Percentiles rank a stretch among this genome's conserved stretches.
phyloP scores from a whole-genome alignment of 345 rosid genomes.

The Mallotus nudiflorus region DNA sequence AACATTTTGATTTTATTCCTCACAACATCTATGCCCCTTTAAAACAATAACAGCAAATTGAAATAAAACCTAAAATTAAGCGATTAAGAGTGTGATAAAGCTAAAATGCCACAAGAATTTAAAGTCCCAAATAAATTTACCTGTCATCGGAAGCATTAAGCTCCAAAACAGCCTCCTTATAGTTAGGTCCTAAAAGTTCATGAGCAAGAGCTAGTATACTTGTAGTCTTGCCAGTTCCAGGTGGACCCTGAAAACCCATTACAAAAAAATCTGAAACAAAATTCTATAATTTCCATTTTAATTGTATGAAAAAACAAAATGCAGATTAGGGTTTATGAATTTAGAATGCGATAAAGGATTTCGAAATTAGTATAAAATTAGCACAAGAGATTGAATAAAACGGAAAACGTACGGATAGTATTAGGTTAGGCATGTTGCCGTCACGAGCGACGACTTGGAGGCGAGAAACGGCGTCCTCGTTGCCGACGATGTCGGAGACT shows the following conservation, averaged over 20 bases:
- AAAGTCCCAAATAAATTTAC: conserved; percentile 26
- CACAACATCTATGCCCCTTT: conserved; percentile 92
- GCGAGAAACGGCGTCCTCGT: conserved; percentile 84
- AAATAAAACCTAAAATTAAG: background rate
- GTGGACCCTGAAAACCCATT: conserved; percentile 69
- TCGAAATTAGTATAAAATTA: background rate
- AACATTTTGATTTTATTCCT: conserved; percentile 98
- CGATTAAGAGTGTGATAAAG: background rate
- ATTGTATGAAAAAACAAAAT: too few species aligned
- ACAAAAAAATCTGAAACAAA: too few species aligned
- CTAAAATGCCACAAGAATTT: background rate
- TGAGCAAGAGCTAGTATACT: conserved; percentile 97
- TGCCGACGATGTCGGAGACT: conserved; percentile 82
- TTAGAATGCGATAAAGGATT: too few species aligned
- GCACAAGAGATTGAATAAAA: background rate
- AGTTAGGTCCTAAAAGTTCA: conserved; percentile 82
- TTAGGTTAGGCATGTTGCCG: conserved; percentile 97
- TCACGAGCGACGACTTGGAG: conserved; percentile 93
- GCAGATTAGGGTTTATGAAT: background rate
- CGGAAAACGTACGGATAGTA: conserved; percentile 51
- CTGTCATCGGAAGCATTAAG: conserved; percentile 98
- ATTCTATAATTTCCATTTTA: too few species aligned
- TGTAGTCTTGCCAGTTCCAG: conserved; percentile 97
- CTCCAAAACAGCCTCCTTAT: conserved; percentile 86
- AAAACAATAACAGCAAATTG: too few species aligned